These are phyloP conservation scores for Ganoderma lingzhi DNA, from an alignment of 1,284 basidiomycete species.

Conservation along the genomic window DNA sequence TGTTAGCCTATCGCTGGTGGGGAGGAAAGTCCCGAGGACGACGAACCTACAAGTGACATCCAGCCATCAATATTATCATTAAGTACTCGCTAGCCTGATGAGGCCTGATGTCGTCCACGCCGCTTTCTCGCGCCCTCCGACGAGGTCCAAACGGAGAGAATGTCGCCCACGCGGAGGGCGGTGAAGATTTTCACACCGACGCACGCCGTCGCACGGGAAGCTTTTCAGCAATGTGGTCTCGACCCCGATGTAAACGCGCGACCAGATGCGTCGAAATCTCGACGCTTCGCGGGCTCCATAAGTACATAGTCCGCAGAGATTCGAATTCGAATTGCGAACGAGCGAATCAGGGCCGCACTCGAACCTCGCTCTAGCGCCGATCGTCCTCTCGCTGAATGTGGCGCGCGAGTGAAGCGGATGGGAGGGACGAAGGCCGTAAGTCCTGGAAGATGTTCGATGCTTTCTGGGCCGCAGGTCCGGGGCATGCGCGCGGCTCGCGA, in stretches of 20 bases:
- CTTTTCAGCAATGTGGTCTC: background rate
- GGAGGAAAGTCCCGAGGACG: background rate
- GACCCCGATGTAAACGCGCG: background rate
- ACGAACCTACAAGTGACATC: background rate
- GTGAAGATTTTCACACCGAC: background rate
- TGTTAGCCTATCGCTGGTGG: background rate
- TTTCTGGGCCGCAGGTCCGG: background rate
- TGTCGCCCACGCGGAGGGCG: background rate
- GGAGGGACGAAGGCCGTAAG: background rate
- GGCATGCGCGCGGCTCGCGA: slow-evolving; percentile 17
- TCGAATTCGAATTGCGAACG: slow-evolving; percentile 4
- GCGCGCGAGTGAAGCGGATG: background rate
- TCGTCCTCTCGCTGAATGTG: slow-evolving; percentile 4
- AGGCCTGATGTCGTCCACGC: background rate
- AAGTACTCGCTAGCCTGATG: background rate
- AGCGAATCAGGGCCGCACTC: slow-evolving; percentile 5
- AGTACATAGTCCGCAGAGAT: background rate
- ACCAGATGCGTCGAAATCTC: background rate
- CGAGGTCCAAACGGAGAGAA: background rate
- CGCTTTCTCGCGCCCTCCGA: background rate
- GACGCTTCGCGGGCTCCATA: background rate
- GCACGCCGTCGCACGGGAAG: background rate
- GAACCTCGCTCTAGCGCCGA: background rate
- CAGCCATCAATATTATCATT: background rate
- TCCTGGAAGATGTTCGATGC: background rate